phyloP scores from a whole-genome alignment of 805 yeast species.

The Candida pseudofarinosa region DNA sequence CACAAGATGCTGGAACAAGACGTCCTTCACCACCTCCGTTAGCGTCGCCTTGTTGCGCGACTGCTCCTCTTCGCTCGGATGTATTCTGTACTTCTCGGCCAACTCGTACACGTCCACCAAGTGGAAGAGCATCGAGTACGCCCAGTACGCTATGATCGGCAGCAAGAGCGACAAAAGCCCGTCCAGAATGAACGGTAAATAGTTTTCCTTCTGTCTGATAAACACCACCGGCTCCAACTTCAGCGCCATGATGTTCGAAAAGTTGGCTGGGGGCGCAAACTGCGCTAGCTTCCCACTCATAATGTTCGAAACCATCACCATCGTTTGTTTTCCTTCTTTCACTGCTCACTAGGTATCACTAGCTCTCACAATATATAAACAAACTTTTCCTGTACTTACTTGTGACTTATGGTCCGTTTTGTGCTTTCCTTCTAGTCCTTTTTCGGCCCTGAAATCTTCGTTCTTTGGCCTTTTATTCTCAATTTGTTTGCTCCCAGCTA shows the following conservation, averaged over 20 bases:
- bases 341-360: no score
- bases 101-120: slow-evolving; percentile 67
- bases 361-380: no score
- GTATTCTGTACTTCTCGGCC: slow-evolving; percentile 83
- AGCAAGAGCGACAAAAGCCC: slow-evolving; percentile 63
- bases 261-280: slow-evolving; percentile 11
- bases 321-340: no score
- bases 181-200: slow-evolving; percentile 65
- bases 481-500: no score
- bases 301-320: background rate
- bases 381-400: no score
- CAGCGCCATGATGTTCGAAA: slow-evolving; percentile 12
- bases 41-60: slow-evolving; percentile 72
- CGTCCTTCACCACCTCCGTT: slow-evolving; percentile 72
- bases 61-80: slow-evolving; percentile 82
- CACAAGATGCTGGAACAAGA: slow-evolving; percentile 75
- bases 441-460: no score
- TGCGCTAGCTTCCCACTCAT: background rate
- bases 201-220: slow-evolving; percentile 30
- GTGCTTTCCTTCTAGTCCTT: no score
- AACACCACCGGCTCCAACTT: slow-evolving; percentile 11
- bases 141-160: slow-evolving; percentile 86
- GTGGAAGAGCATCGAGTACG: slow-evolving; percentile 68
- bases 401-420: no score
- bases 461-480: no score